These are phyloP conservation scores for Corynespora cassiicola DNA, from an alignment of 2,329 filamentous ascomycete species.

Conservation along the genomic window DNA sequence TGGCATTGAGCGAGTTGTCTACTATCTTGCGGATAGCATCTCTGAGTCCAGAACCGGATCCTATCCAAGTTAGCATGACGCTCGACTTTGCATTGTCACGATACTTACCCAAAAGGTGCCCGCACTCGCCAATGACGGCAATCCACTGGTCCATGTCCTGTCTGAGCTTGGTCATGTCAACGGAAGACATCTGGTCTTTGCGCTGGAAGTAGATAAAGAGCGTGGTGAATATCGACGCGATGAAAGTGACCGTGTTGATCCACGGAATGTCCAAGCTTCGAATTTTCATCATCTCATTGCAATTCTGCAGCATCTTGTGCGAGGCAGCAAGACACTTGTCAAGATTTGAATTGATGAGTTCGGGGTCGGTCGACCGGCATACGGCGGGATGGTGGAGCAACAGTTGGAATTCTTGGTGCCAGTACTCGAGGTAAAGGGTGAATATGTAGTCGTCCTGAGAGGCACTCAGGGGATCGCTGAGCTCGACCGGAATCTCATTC, in stretches of 20 bases:
- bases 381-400: slow-evolving; percentile 61
- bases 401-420: slow-evolving; percentile 56
- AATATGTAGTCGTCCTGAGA: slow-evolving; percentile 56
- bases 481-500: slow-evolving; percentile 66
- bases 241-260: slow-evolving; percentile 75
- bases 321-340: slow-evolving; percentile 70
- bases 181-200: slow-evolving; percentile 63
- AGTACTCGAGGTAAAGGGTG: slow-evolving; percentile 57
- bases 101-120: slow-evolving; percentile 70
- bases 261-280: slow-evolving; percentile 80
- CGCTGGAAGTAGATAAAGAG: slow-evolving; percentile 74
- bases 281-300: slow-evolving; percentile 65
- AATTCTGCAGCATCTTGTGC: slow-evolving; percentile 67
- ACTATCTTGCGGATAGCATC: slow-evolving; percentile 58
- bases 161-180: slow-evolving; percentile 66
- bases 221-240: slow-evolving; percentile 75
- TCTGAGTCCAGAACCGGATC: slow-evolving; percentile 56
- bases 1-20: slow-evolving; percentile 54
- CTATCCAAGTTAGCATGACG: slow-evolving; percentile 34
- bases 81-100: background rate
- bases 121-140: slow-evolving; percentile 70
- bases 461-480: slow-evolving; percentile 57
- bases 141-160: slow-evolving; percentile 75
- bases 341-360: slow-evolving; percentile 63
- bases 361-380: slow-evolving; percentile 59